phyloP scores from a whole-genome alignment of 352 stramenopile species.

The Globisporangium radiosum region DNA sequence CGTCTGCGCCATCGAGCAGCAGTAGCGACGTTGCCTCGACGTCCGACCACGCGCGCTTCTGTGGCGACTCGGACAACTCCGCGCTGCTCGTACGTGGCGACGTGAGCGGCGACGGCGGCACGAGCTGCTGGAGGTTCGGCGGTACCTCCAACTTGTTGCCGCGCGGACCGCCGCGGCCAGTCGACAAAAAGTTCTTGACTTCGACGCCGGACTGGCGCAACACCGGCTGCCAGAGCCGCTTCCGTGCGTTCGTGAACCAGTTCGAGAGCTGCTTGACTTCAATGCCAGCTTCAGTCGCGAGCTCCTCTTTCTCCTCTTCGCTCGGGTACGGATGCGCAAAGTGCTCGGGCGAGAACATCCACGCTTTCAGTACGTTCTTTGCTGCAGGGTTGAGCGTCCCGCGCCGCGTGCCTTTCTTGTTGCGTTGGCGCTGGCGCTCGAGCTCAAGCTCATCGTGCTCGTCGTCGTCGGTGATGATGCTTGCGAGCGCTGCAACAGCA shows the following conservation, averaged over 20 bases:
- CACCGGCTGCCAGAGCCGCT: slow-evolving; percentile 82
- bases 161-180: slow-evolving; percentile 66
- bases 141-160: slow-evolving; percentile 77
- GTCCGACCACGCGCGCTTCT: slow-evolving; percentile 51
- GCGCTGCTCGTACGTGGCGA: slow-evolving; percentile 20
- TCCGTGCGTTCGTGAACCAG: slow-evolving; percentile 88
- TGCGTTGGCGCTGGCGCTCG: slow-evolving; percentile 9
- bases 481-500: background rate
- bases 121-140: slow-evolving; percentile 46
- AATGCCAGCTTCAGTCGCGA: slow-evolving; percentile 72
- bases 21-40: slow-evolving; percentile 24
- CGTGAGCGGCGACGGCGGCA: slow-evolving; percentile 28
- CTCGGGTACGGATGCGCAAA: slow-evolving; percentile 85
- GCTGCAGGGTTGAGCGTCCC: slow-evolving; percentile 78
- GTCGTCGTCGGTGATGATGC: background rate
- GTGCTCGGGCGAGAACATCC: slow-evolving; percentile 87
- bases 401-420: slow-evolving; percentile 76
- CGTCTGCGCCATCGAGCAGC: slow-evolving; percentile 11
- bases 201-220: slow-evolving; percentile 82
- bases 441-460: slow-evolving; percentile 11
- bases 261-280: slow-evolving; percentile 88
- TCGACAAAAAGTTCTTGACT: slow-evolving; percentile 86
- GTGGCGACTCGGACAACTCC: slow-evolving; percentile 21
- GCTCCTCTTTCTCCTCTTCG: slow-evolving; percentile 84
- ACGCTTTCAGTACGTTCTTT: slow-evolving; percentile 85